Evolutionary conservation across 495 filamentous ascomycete genomes (phyloP).

Genomic region (Tirmania nivea): DNA sequence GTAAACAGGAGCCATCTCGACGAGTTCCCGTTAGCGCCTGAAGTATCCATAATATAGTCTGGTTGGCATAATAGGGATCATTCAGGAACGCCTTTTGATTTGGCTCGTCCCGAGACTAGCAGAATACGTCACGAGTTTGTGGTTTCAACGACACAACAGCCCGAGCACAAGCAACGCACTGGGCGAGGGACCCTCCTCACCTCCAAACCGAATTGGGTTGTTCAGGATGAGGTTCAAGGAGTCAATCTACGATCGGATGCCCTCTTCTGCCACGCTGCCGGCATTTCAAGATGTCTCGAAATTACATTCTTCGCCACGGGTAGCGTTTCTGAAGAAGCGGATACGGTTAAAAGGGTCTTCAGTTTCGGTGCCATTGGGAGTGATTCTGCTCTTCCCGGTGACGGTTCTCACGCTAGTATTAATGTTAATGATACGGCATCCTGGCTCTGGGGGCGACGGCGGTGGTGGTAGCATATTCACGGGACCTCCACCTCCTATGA

Average conservation of each 20-base stretch:
- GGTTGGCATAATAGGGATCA: too few species aligned
- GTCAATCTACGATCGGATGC: constrained; percentile 41
- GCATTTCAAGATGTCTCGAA: constrained; percentile 38
- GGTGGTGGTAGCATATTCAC: constrained; percentile 70
- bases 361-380: constrained; percentile 79
- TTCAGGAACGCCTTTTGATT: too few species aligned
- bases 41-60: too few species aligned
- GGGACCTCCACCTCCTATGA: constrained; percentile 69
- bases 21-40: too few species aligned
- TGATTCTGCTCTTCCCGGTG: constrained; percentile 80
- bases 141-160: too few species aligned
- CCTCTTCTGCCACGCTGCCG: constrained; percentile 35
- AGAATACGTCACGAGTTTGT: too few species aligned
- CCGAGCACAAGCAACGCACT: too few species aligned
- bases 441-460: constrained; percentile 30
- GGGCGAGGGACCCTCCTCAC: too few species aligned
- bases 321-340: constrained; percentile 72
- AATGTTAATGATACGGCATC: constrained; percentile 74
- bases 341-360: constrained; percentile 82
- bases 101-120: too few species aligned
- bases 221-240: constrained; percentile 38
- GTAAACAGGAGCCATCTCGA: too few species aligned
- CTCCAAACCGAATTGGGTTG: too few species aligned
- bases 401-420: constrained; percentile 82
- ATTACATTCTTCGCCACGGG: constrained; percentile 30